Conservation (phyloP, 2,329 filamentous ascomycete genomes). For the Colletotrichum camelliae region DNA sequence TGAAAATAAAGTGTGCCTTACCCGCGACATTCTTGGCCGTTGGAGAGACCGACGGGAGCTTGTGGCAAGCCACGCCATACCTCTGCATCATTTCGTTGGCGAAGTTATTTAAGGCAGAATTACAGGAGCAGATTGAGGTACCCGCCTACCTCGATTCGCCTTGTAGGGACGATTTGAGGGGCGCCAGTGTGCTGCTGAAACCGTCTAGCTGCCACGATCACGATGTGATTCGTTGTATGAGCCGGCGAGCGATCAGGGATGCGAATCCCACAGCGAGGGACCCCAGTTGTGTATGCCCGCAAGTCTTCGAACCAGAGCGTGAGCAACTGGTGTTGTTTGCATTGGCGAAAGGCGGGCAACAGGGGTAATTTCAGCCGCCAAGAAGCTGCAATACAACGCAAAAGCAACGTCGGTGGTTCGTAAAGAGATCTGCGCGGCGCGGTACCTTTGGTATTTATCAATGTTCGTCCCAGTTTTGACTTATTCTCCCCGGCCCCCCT, state of each 20-base stretch:
- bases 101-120: not conserved
- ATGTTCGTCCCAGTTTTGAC: not conserved
- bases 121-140: not conserved
- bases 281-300: not conserved
- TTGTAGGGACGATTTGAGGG: not conserved
- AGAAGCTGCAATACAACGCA: not conserved
- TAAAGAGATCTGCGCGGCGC: not conserved
- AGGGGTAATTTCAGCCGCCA: not conserved
- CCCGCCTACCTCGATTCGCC: not conserved
- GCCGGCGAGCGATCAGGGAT: not conserved
- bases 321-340: not conserved
- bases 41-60: not conserved
- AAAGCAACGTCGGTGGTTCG: not conserved
- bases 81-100: not conserved
- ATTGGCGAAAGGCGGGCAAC: not conserved
- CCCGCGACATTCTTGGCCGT: not conserved
- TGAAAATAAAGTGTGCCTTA: not conserved
- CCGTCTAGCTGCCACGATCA: not conserved
- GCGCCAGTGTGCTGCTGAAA: not conserved
- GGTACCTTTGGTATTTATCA: not conserved
- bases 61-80: not conserved
- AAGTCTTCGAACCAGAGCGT: not conserved
- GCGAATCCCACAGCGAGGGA: not conserved
- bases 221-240: not conserved
- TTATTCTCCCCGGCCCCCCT: not conserved